A percentile compares a stretch with the other conserved stretches of the same genome.
Evolutionary conservation across 164 flowering plant genomes (phyloP).

Genomic region (Magnolia kwangsiensis): DNA sequence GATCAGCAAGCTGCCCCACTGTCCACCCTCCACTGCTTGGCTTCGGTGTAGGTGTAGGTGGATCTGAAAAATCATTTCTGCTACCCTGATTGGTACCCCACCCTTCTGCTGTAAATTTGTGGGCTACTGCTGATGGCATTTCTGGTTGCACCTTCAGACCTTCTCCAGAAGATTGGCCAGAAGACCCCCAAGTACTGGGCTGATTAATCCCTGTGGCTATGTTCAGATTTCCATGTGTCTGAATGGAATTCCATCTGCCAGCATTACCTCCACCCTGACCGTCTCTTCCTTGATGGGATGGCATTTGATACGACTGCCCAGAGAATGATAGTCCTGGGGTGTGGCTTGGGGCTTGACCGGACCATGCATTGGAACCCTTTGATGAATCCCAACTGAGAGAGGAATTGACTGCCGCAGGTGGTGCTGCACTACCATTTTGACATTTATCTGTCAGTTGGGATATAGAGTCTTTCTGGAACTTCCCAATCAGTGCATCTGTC

Average conservation of each 20-base stretch:
- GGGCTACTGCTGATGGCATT: not conserved
- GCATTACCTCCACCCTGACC: slow-evolving; percentile 24
- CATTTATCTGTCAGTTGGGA: slow-evolving; percentile 12
- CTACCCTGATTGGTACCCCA: slow-evolving; percentile 4
- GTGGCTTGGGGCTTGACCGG: slow-evolving; percentile 23
- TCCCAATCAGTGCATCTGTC: slow-evolving; percentile 63
- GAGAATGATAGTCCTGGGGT: slow-evolving; percentile 25
- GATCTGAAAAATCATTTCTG: slow-evolving; percentile 16
- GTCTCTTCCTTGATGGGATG: slow-evolving; percentile 25
- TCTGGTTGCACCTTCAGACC: slow-evolving; percentile 6
- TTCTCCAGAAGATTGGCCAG: slow-evolving; percentile 21
- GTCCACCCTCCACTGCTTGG: slow-evolving; percentile 20
- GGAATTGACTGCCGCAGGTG: slow-evolving; percentile 20
- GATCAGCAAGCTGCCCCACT: slow-evolving; percentile 30
- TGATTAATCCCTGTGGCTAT: slow-evolving; percentile 4
- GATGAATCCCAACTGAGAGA: slow-evolving; percentile 26
- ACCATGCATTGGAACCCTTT: slow-evolving; percentile 28
- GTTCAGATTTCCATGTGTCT: slow-evolving; percentile 23
- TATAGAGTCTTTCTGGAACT: slow-evolving; percentile 37
- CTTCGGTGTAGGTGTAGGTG: slow-evolving; percentile 32
- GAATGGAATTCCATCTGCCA: slow-evolving; percentile 22
- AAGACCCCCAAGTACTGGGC: slow-evolving; percentile 19
- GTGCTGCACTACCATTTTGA: slow-evolving; percentile 13
- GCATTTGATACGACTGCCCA: slow-evolving; percentile 23
- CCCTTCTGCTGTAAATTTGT: not conserved